These are phyloP conservation scores for Colletotrichum theobromicola DNA, from an alignment of 2,329 filamentous ascomycete genomes.

Conservation along the genomic window DNA sequence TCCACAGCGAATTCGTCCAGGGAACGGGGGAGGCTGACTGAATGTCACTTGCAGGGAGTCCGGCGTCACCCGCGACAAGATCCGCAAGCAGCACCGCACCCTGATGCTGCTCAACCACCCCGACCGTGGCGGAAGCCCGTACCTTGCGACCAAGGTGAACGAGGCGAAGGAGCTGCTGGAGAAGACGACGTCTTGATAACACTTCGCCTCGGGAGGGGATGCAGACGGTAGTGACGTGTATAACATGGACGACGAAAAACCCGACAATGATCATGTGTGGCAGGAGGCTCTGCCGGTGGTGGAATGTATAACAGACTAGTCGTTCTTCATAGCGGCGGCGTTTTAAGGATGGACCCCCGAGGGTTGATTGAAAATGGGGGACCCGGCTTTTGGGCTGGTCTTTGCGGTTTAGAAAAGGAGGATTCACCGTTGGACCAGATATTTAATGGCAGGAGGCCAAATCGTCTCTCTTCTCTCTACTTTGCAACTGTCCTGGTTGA, in stretches of 20 bases:
- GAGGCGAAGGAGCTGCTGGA: conserved; percentile 97
- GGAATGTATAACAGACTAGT: conserved; percentile 38
- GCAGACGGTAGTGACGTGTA: neutral
- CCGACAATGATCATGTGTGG: neutral
- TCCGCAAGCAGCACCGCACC: conserved; percentile 93
- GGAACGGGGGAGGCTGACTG: neutral
- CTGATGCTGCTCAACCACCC: conserved; percentile 98
- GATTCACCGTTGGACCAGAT: neutral
- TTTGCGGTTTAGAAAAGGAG: neutral
- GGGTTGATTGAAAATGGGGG: neutral
- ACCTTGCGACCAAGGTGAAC: conserved; percentile 96
- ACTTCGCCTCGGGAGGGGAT: neutral
- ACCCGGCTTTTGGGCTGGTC: neutral
- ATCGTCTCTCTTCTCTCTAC: conserved; percentile 20
- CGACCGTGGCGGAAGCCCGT: conserved; percentile 94
- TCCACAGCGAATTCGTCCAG: neutral
- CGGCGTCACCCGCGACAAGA: conserved; percentile 85
- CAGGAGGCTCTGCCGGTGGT: conserved; percentile 6
- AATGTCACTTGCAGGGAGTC: conserved; percentile 68
- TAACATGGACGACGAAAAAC: neutral
- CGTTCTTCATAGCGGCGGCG: conserved; percentile 50
- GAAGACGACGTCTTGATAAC: conserved; percentile 56
- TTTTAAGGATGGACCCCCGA: conserved; percentile 25
- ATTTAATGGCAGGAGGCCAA: conserved; percentile 14
- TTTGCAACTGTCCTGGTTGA: neutral